Evolutionary conservation across 805 yeast genomes (phyloP), one percentile per base, ranked within the genome.

Genomic region (Diddensiella santjacobensis): DNA sequence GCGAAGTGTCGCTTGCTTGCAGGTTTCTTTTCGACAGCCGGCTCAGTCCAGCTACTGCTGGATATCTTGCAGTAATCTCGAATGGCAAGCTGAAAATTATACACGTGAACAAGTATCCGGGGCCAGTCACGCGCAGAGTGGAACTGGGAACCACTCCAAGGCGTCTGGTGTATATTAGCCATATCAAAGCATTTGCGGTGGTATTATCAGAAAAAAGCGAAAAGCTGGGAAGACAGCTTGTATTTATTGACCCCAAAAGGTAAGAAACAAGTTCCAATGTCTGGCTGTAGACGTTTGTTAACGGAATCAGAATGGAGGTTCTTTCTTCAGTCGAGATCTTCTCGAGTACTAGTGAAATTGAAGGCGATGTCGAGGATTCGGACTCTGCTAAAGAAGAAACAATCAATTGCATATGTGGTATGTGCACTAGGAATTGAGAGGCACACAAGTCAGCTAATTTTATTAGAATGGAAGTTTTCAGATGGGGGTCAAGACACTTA

Each of bases 131-230:
- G 15, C 26, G 39, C 6, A 40, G 33, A 10, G 29, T 42, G n/a
- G 31, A 24, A 6, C 20, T 47, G 33, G 51, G 48, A 5, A 24
- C 38, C 8, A 43, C 56, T 1, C 58, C 58, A 3, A 31, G 50
- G 20, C 40, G 54, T 13, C 6, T 54, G 38, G 19, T 50, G 13
- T 52, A 50, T 40, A 19, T 54, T 11, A 51, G 52, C 18, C 49
- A 49, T 20, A 17, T 52, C 11, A 11, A 24, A 15, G 48, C 44
- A 17, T 47, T 52, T 30, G 58, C 54, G 2, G 54, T 54, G 10
- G 43, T 49, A 10, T 4, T 45, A 17, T 30, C 37, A 2, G 30
- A 47, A 5, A 24, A 38, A 10, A 35, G 24, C 13, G 11, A 8
- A 26, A 19, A 10, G 8, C 18, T 20, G 11, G 18, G 38, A 15